Evolutionary conservation across 1,284 basidiomycete species (phyloP), one percentile per base, ranked within the genome.

Genomic region (Cryptococcus hybrid): DNA sequence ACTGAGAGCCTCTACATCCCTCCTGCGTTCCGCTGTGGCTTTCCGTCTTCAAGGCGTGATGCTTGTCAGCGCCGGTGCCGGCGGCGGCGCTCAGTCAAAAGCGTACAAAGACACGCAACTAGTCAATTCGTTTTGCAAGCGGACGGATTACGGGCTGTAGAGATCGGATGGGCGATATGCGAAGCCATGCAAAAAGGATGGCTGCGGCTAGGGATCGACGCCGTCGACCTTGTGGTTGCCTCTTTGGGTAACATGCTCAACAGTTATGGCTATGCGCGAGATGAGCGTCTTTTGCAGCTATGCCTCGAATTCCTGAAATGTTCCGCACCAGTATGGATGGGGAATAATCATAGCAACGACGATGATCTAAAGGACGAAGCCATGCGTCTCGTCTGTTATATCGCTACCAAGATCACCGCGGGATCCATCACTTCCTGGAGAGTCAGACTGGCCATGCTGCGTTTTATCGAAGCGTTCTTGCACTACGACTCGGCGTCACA

Each of bases 381-480:
- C 15, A 77, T 81, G 44, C 52, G 70, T 7, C 70, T 92, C 36
- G 83, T 82, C 59, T 70, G 71, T 1, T 87, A 82, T 82, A 74
- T 91, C 54, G 79, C 83, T 34, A 62, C 68, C 2, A 78, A 79
- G 57, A 71, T 85, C 38, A 60, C 65, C 12, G 78, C 75, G 38
- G 79, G 81, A 12, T 81, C 81, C 45, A 71, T 86, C 2, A 76
- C 78, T 0, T 85, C 83, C 2, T 93, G 90, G 90, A 80, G 78
- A 51, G 82, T 86, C 38, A 84, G 90, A 18, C 86, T 91, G 64
- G 72, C 80, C 34, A 76, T 90, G 40, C 79, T 85, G 45, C 78
- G 81, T 13, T 88, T 94, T 69, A 77, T 91, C 48, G 84, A 87
- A 62, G 74, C 73, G 45, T 90, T 88, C 68, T 78, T 93, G 8